Evolutionary conservation across 768 basidiomycete species (phyloP).

Genomic region (Pulveroboletus ravenelii): DNA sequence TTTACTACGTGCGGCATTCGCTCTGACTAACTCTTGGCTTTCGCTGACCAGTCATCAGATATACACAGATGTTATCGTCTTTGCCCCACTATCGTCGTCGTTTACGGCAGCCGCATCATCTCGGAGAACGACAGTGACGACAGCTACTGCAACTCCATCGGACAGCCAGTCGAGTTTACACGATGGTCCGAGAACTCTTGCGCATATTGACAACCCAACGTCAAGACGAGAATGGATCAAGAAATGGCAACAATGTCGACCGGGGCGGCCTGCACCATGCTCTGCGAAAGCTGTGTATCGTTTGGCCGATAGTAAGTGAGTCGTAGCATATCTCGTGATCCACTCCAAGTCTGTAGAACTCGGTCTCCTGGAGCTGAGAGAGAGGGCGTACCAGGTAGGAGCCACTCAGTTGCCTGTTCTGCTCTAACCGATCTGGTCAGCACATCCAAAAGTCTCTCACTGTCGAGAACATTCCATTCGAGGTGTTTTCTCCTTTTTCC

Average conservation of each 20-base stretch:
- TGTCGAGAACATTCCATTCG: conserved; percentile 77
- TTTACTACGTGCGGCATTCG: conserved; percentile 65
- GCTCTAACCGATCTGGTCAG: conserved; percentile 30
- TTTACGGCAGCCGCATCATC: conserved; percentile 35
- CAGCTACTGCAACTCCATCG: conserved; percentile 25
- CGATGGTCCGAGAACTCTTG: conserved; percentile 14
- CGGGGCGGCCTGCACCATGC: conserved; percentile 63
- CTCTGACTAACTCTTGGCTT: neutral
- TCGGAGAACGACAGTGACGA: conserved; percentile 6
- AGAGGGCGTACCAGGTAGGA: conserved; percentile 56
- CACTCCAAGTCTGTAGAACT: conserved; percentile 44
- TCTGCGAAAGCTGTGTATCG: conserved; percentile 83
- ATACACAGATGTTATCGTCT: conserved; percentile 80
- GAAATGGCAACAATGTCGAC: conserved; percentile 59
- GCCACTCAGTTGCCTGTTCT: neutral
- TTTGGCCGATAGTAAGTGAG: conserved; percentile 71
- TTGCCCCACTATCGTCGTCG: conserved; percentile 78
- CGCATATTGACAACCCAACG: conserved; percentile 24
- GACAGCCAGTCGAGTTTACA: conserved; percentile 34
- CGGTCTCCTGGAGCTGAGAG: conserved; percentile 66
- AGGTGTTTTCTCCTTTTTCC: conserved; percentile 83
- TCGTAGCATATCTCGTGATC: neutral
- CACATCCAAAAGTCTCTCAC: conserved; percentile 75
- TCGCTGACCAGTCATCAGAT: conserved; percentile 42
- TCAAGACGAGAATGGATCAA: conserved; percentile 67